Base-by-base conservation (phyloP, 2,329 filamentous ascomycete species). In the Fusarium begoniae region DNA sequence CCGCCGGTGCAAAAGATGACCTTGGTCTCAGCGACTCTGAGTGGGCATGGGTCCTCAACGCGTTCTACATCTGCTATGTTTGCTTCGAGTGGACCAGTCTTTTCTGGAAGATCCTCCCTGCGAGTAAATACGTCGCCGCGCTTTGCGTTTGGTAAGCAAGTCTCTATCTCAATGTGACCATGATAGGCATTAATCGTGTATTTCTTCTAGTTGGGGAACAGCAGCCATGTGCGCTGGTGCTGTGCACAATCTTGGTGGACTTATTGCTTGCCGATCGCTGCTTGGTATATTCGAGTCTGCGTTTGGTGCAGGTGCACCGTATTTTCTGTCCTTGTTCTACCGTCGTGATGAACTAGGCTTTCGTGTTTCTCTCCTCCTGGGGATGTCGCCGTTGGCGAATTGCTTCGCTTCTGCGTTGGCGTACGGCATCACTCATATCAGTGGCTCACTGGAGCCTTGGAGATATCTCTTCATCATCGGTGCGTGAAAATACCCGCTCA, bases 31-130 rank as follows among this genome's bases (percentile, higher is more conserved):
- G 54, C 18, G 57, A 50, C 17, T 64, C 54, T 2, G 6, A 75
- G 6, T 75, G 72, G 72, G 43, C 72, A 0, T 75, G 72, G 73
- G 69, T 75, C 2, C 63, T 75, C 18, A 75, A 74, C n/a, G 45
- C 72, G 2, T 75, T 74, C 40, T 75, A 74, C 30, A 73, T 74
- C 50, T 60, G 69, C 12, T 75, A 74, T 13, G 60, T 69, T 13
- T 38, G 55, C 7, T 75, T 75, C 3, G 66, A 75, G 45, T 73
- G 69, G 63, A 74, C 73, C 0, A 75, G 37, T 0, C 44, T 75
- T 4, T 58, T 75, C 8, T 75, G 69, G 71, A 75, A 75, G 50
- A 56, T 74, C 1, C 43, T 75, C 3, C 69, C 73, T 1, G 73
- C 73, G 1, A 54, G 56, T n/a, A 72, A 58, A 5, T 74, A 74